Evolutionary conservation across 2,329 filamentous ascomycete species (phyloP).

Genomic region (Claviceps cyperi): DNA sequence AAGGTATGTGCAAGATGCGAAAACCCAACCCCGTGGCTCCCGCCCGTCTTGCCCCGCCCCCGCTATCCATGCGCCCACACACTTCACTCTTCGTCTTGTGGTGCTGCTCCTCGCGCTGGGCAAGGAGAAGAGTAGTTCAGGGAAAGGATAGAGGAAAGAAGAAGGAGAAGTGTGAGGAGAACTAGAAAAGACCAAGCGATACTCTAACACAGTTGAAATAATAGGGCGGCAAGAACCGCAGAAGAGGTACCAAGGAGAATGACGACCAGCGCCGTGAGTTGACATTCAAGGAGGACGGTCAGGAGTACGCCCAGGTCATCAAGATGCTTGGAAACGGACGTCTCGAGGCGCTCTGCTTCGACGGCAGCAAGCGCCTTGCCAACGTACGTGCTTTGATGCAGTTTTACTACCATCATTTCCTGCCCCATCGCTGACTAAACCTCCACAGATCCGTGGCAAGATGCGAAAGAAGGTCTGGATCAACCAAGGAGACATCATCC

Average conservation of each 20-base stretch:
- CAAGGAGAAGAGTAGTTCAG: not conserved
- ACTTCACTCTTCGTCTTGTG: constrained; percentile 4
- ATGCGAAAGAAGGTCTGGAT: constrained; percentile 99
- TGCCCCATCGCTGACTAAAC: not conserved
- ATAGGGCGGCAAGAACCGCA: constrained; percentile 95
- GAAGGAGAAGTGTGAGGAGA: not conserved
- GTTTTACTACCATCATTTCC: not conserved
- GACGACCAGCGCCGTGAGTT: constrained; percentile 98
- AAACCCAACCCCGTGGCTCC: not conserved
- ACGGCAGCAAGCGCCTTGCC: constrained; percentile 44
- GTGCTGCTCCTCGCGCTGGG: not conserved
- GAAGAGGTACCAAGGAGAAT: constrained; percentile 97
- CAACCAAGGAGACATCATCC: constrained; percentile 93
- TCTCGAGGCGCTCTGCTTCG: constrained; percentile 87
- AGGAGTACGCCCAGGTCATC: constrained; percentile 44
- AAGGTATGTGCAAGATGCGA: constrained; percentile 49
- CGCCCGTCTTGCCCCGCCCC: constrained; percentile 14
- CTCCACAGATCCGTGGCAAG: constrained; percentile 56
- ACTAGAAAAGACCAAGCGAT: not conserved
- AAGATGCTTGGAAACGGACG: constrained; percentile 97
- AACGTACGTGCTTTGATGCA: constrained; percentile 20
- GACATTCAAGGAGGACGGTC: constrained; percentile 96
- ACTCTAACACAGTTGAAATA: constrained; percentile 13
- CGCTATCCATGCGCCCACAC: constrained; percentile 7
- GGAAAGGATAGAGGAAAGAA: not conserved